Percentiles rank a stretch among this genome's conserved stretches.
Conservation (phyloP, 306 rosid genomes). For the Rosa persica region DNA sequence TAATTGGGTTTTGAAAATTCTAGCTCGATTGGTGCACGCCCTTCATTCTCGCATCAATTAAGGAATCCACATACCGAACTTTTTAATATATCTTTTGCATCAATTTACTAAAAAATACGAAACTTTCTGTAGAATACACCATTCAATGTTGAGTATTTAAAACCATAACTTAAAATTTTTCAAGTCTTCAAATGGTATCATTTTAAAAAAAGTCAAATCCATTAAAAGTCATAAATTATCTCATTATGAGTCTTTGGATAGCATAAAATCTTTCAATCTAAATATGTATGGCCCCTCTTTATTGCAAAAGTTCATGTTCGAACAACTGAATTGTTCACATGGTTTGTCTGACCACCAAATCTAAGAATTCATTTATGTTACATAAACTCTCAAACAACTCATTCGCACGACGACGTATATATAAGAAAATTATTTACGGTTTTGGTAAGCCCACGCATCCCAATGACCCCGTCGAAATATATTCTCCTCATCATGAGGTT, state of each 20-base stretch:
- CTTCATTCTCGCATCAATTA: slow-evolving; percentile 24
- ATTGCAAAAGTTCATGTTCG: neutral
- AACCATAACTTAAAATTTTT: neutral
- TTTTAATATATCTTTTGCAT: neutral
- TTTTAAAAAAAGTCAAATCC: too few species aligned
- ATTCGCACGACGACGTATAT: neutral
- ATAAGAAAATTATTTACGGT: neutral
- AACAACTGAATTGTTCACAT: neutral
- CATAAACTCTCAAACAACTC: neutral
- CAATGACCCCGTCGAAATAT: neutral
- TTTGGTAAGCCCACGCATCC: neutral
- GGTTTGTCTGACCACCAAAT: neutral
- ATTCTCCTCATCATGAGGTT: slow-evolving; percentile 3
- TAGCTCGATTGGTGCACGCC: slow-evolving; percentile 1
- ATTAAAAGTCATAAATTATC: too few species aligned
- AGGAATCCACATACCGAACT: slow-evolving; percentile 11
- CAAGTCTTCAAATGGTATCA: neutral
- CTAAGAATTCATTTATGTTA: neutral
- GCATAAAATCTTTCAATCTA: neutral
- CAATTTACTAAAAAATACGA: neutral
- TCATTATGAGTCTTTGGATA: too few species aligned
- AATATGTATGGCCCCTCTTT: neutral
- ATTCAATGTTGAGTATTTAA: neutral
- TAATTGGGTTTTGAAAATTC: slow-evolving; percentile 22
- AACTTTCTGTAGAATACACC: neutral